These are phyloP conservation scores for Melampsora americana DNA, from an alignment of 1,284 basidiomycete genomes.

Conservation along the genomic window DNA sequence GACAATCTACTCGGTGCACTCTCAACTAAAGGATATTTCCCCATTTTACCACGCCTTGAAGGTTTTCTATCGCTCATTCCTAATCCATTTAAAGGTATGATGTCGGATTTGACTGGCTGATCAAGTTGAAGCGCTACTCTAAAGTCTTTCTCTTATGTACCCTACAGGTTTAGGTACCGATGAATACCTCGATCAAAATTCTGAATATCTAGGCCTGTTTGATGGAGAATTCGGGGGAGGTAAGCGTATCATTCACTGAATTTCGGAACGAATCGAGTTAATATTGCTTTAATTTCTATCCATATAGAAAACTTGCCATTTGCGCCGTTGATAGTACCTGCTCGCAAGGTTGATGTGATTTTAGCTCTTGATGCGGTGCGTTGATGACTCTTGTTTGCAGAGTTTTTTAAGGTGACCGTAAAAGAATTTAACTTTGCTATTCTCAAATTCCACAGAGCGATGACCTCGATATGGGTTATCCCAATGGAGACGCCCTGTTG, in stretches of 20 bases:
- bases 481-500: conserved; percentile 11
- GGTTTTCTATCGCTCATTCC: conserved; percentile 16
- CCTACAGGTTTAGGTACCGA: conserved; percentile 6
- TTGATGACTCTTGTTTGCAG: neutral
- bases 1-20: neutral
- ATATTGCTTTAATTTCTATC: too few species aligned
- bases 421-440: too few species aligned
- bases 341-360: conserved; percentile 28
- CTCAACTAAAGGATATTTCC: conserved; percentile 12
- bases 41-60: conserved; percentile 9
- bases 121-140: too few species aligned
- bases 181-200: conserved; percentile 16
- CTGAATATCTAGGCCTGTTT: neutral
- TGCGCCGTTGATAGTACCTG: conserved; percentile 27
- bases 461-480: neutral
- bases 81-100: conserved; percentile 21
- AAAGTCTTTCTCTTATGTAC: too few species aligned
- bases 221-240: conserved; percentile 32
- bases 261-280: too few species aligned
- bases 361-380: conserved; percentile 40
- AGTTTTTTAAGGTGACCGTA: too few species aligned
- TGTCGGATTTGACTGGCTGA: too few species aligned
- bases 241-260: neutral
- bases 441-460: too few species aligned
- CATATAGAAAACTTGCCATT: neutral